phyloP scores from a whole-genome alignment of 768 basidiomycete genomes.

The Collybia sordida region DNA sequence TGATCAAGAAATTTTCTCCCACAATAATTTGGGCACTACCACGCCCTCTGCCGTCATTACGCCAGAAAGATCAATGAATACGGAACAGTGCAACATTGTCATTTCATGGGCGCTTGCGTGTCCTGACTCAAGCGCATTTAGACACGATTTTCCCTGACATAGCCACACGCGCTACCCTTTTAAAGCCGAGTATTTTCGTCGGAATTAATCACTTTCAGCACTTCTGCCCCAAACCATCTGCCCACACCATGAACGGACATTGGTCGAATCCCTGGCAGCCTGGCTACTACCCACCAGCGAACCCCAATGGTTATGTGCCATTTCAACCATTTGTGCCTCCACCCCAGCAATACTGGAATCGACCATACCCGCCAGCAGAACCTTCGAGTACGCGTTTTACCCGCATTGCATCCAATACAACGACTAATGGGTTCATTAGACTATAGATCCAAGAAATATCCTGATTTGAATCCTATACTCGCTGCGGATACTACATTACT shows the following conservation, averaged over 20 bases:
- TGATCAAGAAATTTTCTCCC: too few relatives aligned
- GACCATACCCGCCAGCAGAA: background rate
- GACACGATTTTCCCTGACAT: too few relatives aligned
- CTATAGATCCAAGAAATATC: conserved; percentile 36
- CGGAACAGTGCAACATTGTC: too few relatives aligned
- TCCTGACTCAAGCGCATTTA: too few relatives aligned
- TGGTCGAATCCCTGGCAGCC: conserved; percentile 9
- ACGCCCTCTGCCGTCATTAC: too few relatives aligned
- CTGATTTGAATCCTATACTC: conserved; percentile 52
- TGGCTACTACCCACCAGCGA: conserved; percentile 1
- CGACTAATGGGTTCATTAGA: background rate
- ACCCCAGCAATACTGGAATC: background rate
- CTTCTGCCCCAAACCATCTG: background rate
- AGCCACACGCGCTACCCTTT: background rate
- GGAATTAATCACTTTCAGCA: background rate
- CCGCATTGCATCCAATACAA: background rate
- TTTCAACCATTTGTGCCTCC: background rate
- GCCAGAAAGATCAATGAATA: too few relatives aligned
- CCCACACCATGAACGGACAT: conserved; percentile 2
- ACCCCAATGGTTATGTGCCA: conserved; percentile 1
- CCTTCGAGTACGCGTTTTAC: background rate
- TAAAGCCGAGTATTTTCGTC: background rate
- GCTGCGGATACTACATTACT: conserved; percentile 50
- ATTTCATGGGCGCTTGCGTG: too few relatives aligned
- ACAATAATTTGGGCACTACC: too few relatives aligned